Evolutionary conservation across 345 rosid species (phyloP).

Genomic region (Trapa incisa): DNA sequence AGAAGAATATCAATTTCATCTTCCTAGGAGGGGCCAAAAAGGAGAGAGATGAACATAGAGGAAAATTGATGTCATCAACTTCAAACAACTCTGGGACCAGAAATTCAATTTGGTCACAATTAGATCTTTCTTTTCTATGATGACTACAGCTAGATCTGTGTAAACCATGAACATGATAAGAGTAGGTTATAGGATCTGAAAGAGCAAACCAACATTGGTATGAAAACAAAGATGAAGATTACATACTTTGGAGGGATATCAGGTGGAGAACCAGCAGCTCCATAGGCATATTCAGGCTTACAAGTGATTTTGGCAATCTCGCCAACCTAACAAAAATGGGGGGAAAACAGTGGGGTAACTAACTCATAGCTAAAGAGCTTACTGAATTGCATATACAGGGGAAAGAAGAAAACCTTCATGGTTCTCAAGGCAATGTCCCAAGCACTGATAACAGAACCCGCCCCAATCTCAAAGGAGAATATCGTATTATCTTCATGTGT

Average conservation of each 20-base stretch:
- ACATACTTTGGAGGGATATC: constrained; percentile 81
- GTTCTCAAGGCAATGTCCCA: constrained; percentile 83
- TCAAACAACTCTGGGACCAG: not conserved
- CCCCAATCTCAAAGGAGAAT: constrained; percentile 80
- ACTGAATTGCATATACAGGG: not conserved
- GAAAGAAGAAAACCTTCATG: constrained; percentile 49
- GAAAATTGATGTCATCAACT: not conserved
- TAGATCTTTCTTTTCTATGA: not conserved
- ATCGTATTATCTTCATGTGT: constrained; percentile 77
- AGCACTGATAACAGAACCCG: constrained; percentile 68
- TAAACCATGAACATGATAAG: not conserved
- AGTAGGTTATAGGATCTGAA: not conserved
- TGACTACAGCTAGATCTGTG: too few species aligned
- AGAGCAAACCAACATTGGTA: not conserved
- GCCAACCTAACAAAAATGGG: constrained; percentile 49
- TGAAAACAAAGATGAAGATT: not conserved
- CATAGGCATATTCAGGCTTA: constrained; percentile 92
- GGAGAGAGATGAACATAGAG: not conserved
- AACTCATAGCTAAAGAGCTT: not conserved
- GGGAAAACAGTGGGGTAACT: not conserved
- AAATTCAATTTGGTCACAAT: not conserved
- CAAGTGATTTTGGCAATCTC: constrained; percentile 88
- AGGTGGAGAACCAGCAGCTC: constrained; percentile 78
- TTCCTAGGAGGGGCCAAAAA: too few species aligned
- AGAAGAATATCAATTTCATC: not conserved